phyloP scores from a whole-genome alignment of 208 protist species.

The Jaenimonas drosophilae region DNA sequence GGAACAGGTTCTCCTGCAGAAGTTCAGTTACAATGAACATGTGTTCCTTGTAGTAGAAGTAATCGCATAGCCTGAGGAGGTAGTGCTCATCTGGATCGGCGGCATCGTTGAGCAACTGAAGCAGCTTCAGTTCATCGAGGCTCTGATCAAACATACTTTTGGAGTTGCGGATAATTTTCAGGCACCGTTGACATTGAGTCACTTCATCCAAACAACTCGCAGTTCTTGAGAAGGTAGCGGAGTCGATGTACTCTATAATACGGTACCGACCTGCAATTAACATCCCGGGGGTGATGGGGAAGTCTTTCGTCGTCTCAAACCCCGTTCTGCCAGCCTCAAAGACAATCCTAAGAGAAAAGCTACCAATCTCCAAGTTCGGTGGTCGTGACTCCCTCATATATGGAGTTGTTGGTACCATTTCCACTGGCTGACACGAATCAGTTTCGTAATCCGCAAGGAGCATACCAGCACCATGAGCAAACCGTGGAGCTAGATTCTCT shows the following conservation, averaged over 20 bases:
- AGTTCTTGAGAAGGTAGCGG: constrained; percentile 80
- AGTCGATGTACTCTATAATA: constrained; percentile 74
- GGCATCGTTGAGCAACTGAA: constrained; percentile 72
- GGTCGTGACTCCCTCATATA: constrained; percentile 42
- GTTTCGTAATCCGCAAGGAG: constrained; percentile 22
- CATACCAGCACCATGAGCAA: constrained; percentile 33
- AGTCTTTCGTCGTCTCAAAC: constrained; percentile 66
- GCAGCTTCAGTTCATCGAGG: constrained; percentile 91
- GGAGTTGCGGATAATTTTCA: constrained; percentile 93
- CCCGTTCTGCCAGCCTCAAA: constrained; percentile 59
- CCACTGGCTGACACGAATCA: constrained; percentile 11
- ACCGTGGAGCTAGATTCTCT: constrained; percentile 20
- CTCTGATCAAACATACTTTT: constrained; percentile 93
- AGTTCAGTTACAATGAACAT: constrained; percentile 91
- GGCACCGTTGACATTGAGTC: constrained; percentile 46
- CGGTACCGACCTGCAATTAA: constrained; percentile 83
- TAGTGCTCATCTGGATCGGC: constrained; percentile 58
- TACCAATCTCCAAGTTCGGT: constrained; percentile 24
- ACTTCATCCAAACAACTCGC: constrained; percentile 72
- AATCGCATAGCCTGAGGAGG: constrained; percentile 76
- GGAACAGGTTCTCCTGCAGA: constrained; percentile 88
- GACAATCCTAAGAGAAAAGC: constrained; percentile 42
- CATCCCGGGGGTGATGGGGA: constrained; percentile 45
- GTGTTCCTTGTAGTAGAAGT: constrained; percentile 92
- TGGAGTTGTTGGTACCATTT: constrained; percentile 23